These are phyloP conservation scores for Lentinula sp. DNA, from an alignment of 768 basidiomycete species.

Conservation along the genomic window DNA sequence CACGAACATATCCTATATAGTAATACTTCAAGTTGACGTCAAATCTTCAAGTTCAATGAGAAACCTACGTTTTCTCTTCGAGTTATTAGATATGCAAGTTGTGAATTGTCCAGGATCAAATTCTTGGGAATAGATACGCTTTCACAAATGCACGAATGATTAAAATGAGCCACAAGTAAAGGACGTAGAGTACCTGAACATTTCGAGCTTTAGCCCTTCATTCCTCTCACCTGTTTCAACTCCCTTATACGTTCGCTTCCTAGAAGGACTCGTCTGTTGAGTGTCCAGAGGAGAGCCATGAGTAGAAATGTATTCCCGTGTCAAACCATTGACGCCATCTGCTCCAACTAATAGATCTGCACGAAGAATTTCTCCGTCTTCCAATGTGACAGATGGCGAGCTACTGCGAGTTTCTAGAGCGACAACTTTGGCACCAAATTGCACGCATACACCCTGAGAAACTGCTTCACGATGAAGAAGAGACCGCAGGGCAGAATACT, in stretches of 20 bases:
- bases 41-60: not conserved
- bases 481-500: conserved; percentile 48
- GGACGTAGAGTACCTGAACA: conserved; percentile 35
- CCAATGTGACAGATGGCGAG: conserved; percentile 24
- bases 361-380: conserved; percentile 32
- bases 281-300: conserved; percentile 9
- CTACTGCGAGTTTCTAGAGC: conserved; percentile 17
- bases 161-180: not conserved
- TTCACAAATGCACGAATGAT: not conserved
- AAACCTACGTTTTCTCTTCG: conserved; percentile 16
- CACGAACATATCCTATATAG: conserved; percentile 21
- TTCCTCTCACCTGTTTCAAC: conserved; percentile 11
- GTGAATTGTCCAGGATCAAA: conserved; percentile 32
- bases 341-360: conserved; percentile 55
- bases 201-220: conserved; percentile 17
- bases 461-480: conserved; percentile 42
- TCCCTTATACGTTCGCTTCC: conserved; percentile 14
- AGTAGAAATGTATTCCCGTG: conserved; percentile 22
- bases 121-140: conserved; percentile 36
- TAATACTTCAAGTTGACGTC: not conserved
- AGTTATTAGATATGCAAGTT: conserved; percentile 26
- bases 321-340: conserved; percentile 40
- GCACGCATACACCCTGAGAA: conserved; percentile 36
- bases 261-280: conserved; percentile 1
- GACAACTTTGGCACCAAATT: conserved; percentile 24